Evolutionary conservation across 495 filamentous ascomycete species (phyloP), one percentile per base, ranked within the genome.

Genomic region (Bacidia gigantensis): DNA sequence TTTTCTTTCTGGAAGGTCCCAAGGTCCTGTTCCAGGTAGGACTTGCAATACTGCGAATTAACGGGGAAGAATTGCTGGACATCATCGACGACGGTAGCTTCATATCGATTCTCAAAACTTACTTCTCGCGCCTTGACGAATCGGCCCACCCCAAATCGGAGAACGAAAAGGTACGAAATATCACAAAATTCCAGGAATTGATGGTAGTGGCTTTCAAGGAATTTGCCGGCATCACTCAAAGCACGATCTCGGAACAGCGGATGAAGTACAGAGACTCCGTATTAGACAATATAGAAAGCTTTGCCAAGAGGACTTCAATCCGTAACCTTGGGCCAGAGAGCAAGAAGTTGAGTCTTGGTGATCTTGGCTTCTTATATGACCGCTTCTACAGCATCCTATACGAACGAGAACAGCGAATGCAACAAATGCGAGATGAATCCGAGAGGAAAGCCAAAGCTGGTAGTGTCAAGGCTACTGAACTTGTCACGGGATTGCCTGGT

Each of bases 171-270:
- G 69, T 95, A 21, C 76, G 90, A 54, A 86, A 87, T 9, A 89
- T 98, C 35, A 98, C 93, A 0, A 77, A 86, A 41, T 98, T 98
- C 65, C 92, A 98, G 63, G 92, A 97, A 61, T 74, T 98, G 50
- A 95, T 98, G 87, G 92, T 98, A 2, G 89, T 96, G 2, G 92
- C 92, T 11, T 97, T 97, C 72, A 95, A 93, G 54, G 92, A 98
- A 60, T 98, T 98, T 59, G 82, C 90, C 1, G 86, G 80, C 9
- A 95, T 98, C 60, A 98, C 92, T 0, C 90, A 97, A 60, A 81
- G 77, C 58, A 95, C 84, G 35, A 88, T 98, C 50, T 81, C 78
- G 2, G 92, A 97, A 55, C 79, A 93, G 56, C 85, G 92, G 20
- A 72, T 82, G 14, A 95, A 89, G 63, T 88, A 95, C 66, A 97